Evolutionary conservation across 805 yeast genomes (phyloP), one percentile per base, ranked within the genome.

Genomic region (Torulaspora franciscae): DNA sequence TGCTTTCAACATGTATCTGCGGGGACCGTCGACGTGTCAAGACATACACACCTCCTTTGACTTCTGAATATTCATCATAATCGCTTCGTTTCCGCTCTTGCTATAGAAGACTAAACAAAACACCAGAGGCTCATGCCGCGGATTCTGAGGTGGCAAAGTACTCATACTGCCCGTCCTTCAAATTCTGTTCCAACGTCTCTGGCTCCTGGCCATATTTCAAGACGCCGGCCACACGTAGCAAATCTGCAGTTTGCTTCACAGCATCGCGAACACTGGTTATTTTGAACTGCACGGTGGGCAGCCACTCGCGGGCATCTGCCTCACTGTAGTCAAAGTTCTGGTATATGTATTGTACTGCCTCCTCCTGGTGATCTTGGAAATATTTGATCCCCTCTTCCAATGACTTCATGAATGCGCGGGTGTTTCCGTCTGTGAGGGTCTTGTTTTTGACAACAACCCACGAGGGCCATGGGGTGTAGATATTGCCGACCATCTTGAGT

Each of bases 401-500:
- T 1, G 81, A 81, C 2, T 61, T 55, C 39, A 80, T 51, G 48
- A 88, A 82, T 2, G 54, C 55, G 3, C 47, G 44, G 33, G 74
- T 53, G 14, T 59, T 54, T n/a, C 58, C 55, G 6, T 60, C 63
- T 28, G 72, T 53, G 4, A 74, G 53, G n/a, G 67, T 69, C 11
- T 67, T 58, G 42, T 73, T 65, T 4, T 79, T 79, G 15, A 80
- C 78, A 39, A 88, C 73, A 11, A 87, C 90, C 96, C 96, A 89
- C 2, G 95, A 85, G 8, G 96, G 91, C 97, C 97, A 89, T 14
- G 97, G 97, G 0, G 97, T 89, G 66, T 84, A 85, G 46, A 89
- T 88, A 52, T 85, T 86, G 11, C 95, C 97, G 48, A 89, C 80
- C 54, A 77, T 71, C 66, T 84, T 86, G 66, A 90, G 81, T 56